Base-by-base conservation (phyloP, 2,329 filamentous ascomycete species). In the Lachnellula occidentalis region DNA sequence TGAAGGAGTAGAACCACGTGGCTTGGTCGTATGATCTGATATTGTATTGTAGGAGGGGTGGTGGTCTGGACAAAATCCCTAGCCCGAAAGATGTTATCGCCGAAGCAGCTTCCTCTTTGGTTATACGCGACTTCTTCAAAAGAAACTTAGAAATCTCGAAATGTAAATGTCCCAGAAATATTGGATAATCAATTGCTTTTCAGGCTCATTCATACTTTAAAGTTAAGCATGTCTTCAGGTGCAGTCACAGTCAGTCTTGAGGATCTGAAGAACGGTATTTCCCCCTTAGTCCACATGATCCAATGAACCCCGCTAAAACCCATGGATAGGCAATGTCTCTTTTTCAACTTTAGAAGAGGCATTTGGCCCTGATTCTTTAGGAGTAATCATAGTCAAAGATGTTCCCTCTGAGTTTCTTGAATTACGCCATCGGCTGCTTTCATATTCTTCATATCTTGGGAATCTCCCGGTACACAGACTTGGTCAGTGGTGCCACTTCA, bases 361-460 rank as follows among this genome's bases (percentile, higher is more conserved):
- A 0, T 97, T 99, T 69, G 94, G 94, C 0, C 90, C 92, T 1
- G 83, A 88, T 24, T 96, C 91, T 2, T 77, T 97, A 12, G 94
- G 94, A 0, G 96, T 99, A 50, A 86, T 99, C 53, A 76, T 97
- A n/a, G 92, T 99, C 47, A 90, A 88, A 68, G 89, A 91, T 68
- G 81, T 97, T 0, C 89, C 91, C 0, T 59, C 78, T 5, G 76
- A 82, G 50, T 99, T 95, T 65, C 72, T 79, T 14, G 72, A 79
- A n/a, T 74, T 96, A 43, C 82, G 94, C 57, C 81, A 81, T 56
- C 80, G 81, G 56, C 80, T 95, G 2, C 78, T 99, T 6, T 94
- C 90, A 0, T 94, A 94, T 69, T 85, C 91, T 4, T 95, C 90
- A 0, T 94, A 95, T 68, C 82, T 97, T 39, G 94, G 89, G 34